These are phyloP conservation scores for Eragrostis curvula DNA, from an alignment of 176 grass and related monocot genomes.

Conservation along the genomic window DNA sequence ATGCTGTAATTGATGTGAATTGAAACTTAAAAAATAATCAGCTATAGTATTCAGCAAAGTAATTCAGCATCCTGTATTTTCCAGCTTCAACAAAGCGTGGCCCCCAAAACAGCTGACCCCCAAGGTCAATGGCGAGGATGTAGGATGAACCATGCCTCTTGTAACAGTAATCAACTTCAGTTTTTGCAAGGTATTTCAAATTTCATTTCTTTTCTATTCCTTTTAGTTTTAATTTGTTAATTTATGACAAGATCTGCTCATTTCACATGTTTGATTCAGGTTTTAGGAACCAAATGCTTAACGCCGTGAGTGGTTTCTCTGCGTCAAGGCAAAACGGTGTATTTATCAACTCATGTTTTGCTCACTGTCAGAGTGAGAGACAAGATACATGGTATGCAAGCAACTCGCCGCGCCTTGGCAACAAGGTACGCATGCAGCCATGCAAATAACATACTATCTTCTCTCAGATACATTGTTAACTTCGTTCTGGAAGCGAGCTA, in stretches of 20 bases:
- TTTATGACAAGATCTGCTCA: neutral
- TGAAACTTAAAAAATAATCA: neutral
- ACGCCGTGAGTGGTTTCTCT: slow-evolving; percentile 69
- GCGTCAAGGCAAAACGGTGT: slow-evolving; percentile 67
- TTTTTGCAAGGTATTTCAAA: slow-evolving; percentile 70
- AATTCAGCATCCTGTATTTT: slow-evolving; percentile 11
- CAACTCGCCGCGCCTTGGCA: slow-evolving; percentile 75
- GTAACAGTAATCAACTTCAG: slow-evolving; percentile 74
- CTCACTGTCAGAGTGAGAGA: slow-evolving; percentile 97
- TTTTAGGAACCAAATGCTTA: slow-evolving; percentile 93
- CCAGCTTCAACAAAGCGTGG: slow-evolving; percentile 90
- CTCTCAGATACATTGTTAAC: neutral
- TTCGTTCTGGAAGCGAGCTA: neutral
- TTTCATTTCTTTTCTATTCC: neutral
- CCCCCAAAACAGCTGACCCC: slow-evolving; percentile 68
- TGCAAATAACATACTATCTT: neutral
- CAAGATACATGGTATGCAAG: slow-evolving; percentile 81
- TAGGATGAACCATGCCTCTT: slow-evolving; percentile 70
- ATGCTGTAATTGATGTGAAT: neutral
- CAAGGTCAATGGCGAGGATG: slow-evolving; percentile 74
- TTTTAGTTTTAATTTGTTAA: neutral
- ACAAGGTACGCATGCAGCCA: slow-evolving; percentile 58
- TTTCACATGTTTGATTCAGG: slow-evolving; percentile 46
- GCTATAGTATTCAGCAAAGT: neutral
- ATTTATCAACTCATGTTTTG: slow-evolving; percentile 97